These are phyloP conservation scores for Scedosporium aurantiacum DNA, from an alignment of 2,329 filamentous ascomycete species.

Conservation along the genomic window DNA sequence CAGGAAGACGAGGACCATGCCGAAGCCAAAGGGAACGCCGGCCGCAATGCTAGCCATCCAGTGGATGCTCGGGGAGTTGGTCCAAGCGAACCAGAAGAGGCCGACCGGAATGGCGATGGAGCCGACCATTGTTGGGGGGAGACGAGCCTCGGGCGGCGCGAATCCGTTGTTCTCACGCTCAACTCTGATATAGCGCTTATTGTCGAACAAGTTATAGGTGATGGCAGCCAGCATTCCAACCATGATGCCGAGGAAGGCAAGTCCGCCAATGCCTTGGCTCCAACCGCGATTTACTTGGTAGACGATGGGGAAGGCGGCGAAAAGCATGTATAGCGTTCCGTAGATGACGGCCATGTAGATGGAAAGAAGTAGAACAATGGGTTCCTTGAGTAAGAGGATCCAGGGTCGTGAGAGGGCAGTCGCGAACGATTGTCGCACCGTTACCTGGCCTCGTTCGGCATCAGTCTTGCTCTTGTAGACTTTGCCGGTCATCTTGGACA, in stretches of 20 bases:
- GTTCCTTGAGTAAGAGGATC: constrained; percentile 34
- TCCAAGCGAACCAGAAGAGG: constrained; percentile 51
- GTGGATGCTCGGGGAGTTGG: constrained; percentile 36
- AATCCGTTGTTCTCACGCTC: constrained; percentile 12
- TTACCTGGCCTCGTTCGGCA: constrained; percentile 31
- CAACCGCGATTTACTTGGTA: constrained; percentile 30
- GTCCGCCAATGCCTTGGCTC: constrained; percentile 24
- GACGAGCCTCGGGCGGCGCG: constrained; percentile 35
- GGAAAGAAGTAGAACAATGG: constrained; percentile 30
- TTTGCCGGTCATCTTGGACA: constrained; percentile 42
- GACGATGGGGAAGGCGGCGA: constrained; percentile 36
- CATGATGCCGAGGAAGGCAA: constrained; percentile 38
- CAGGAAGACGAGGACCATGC: constrained; percentile 26
- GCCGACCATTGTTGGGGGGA: constrained; percentile 38
- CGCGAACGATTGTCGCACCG: constrained; percentile 26
- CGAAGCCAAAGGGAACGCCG: constrained; percentile 35
- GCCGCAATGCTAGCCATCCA: constrained; percentile 47
- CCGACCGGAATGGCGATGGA: constrained; percentile 40
- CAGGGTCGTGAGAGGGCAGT: constrained; percentile 34
- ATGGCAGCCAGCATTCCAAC: constrained; percentile 29
- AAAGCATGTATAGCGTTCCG: constrained; percentile 37
- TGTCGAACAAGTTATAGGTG: constrained; percentile 31
- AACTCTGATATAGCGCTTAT: constrained; percentile 35
- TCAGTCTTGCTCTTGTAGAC: constrained; percentile 44
- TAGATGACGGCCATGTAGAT: constrained; percentile 34